Evolutionary conservation across 192 early-diverging fungal species (phyloP), one percentile per base, ranked within the genome.

Genomic region (Gamsiella multidivaricata): DNA sequence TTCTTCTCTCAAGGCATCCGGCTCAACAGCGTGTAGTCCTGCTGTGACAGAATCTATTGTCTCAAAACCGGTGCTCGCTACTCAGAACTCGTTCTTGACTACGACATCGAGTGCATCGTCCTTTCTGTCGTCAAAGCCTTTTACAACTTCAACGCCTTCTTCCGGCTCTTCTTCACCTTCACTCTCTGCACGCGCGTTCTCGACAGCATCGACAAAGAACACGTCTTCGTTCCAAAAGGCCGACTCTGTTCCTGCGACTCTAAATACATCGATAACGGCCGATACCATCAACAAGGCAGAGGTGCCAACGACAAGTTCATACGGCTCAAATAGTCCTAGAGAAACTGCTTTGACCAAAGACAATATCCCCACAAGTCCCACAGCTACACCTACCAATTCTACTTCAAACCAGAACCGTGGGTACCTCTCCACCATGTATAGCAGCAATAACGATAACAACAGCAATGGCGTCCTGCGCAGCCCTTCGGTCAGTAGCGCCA

Each of bases 401-500:
- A n/a, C n/a, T n/a, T n/a, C n/a, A n/a, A 46, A n/a, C 17, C 9
- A 46, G 4, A 46, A 18, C 45, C 9, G 37, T 23, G 7, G 11
- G 26, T 31, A n/a, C 34, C 22, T 25, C 15, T 1, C 51, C 51
- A 43, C 33, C 31, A 55, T 61, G 59, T 61, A 67, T 33, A 67
- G 22, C 45, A 67, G 33, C 32, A 49, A 26, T 18, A 50, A 28
- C 43, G 46, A 34, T 9, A 50, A 20, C 29, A 33, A 32, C 39
- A 61, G 33, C 51, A 34, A 22, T 15, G 36, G 34, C 26, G 14
- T 49, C 23, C 17, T 73, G 9, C 70, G 70, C 15, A 64, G 52
- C 26, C 61, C 70, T 2, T 58, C 65, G 1, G 2, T 63, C 20
- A 58, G 42, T 53, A 76, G 59, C 51, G 59, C 25, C 7, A 54